Base-by-base conservation (phyloP, 2,329 filamentous ascomycete species). In the Fonsecaea nubica region DNA sequence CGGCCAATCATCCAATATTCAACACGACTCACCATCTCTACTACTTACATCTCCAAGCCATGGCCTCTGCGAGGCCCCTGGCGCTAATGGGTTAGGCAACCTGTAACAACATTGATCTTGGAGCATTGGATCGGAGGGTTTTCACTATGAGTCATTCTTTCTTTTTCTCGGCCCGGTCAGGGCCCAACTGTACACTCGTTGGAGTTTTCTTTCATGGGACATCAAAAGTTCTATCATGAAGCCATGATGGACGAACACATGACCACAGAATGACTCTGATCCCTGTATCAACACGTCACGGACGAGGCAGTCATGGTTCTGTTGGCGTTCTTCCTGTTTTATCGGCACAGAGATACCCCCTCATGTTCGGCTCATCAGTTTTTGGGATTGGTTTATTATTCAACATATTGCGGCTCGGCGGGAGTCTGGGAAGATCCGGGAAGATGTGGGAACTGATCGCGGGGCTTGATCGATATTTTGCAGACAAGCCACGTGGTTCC, bases 61-160 rank as follows among this genome's bases (percentile, higher is more conserved):
- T 35, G 15, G 38, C 36, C 18, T 59, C 18, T 21, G 42, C 30
- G 38, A 50, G 40, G 21, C 56, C 38, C 48, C 56, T 63, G 65
- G 52, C 61, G 60, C 61, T 52, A 36, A 58, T 42, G 32, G 25
- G 58, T 38, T 61, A 62, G 60, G 60, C 58, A 62, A 57, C 65
- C 53, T 67, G 65, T 64, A 67, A 63, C 57, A 66, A 66, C 59
- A 66, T 42, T 40, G 45, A 61, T 53, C 36, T 33, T 50, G 45
- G 21, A 54, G 55, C 64, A 50, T 57, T 55, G 53, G 53, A 54
- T 56, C 45, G 65, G 59, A 33, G 35, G 58, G 58, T 2, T 52
- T 42, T 30, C 58, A 40, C 45, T 55, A 58, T 67, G 65, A 67
- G 65, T 67, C 58, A 67, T 64, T 59, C 58, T 13, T 52, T 25